Evolutionary conservation across 2,329 filamentous ascomycete species (phyloP).

Genomic region (Pseudopithomyces maydicus): DNA sequence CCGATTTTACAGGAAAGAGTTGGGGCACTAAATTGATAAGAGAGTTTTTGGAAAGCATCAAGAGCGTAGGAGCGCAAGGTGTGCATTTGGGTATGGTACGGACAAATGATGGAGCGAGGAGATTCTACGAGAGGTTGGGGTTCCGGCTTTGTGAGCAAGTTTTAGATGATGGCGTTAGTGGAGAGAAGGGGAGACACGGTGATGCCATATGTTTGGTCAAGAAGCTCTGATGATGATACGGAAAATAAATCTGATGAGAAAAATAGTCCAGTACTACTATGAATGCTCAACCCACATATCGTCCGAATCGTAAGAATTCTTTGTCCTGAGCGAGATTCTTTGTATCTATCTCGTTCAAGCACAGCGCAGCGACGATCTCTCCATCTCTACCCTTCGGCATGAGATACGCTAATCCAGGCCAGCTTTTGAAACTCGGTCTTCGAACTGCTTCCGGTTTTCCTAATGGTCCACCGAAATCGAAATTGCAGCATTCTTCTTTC

Average conservation of each 20-base stretch:
- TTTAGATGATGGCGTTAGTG: constrained; percentile 34
- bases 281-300: neutral
- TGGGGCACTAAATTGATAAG: constrained; percentile 37
- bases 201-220: constrained; percentile 32
- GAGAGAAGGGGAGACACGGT: constrained; percentile 26
- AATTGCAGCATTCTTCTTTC: constrained; percentile 51
- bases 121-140: constrained; percentile 35
- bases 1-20: constrained; percentile 38
- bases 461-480: constrained; percentile 56
- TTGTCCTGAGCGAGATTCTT: neutral
- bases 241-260: too few relatives aligned
- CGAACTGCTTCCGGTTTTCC: constrained; percentile 55
- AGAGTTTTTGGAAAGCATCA: constrained; percentile 26
- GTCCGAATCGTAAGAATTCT: neutral
- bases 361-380: constrained; percentile 52
- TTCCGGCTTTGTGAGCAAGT: constrained; percentile 28
- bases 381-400: constrained; percentile 42
- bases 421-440: constrained; percentile 52
- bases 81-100: constrained; percentile 45
- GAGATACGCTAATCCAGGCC: constrained; percentile 58
- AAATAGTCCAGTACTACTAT: too few relatives aligned
- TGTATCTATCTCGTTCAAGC: constrained; percentile 56
- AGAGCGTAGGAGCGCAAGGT: constrained; percentile 28
- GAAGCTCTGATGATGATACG: constrained; percentile 14
- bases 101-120: constrained; percentile 31